phyloP scores from a whole-genome alignment of 371 early-diverging fungal species.

The Apophysomyces variabilis region DNA sequence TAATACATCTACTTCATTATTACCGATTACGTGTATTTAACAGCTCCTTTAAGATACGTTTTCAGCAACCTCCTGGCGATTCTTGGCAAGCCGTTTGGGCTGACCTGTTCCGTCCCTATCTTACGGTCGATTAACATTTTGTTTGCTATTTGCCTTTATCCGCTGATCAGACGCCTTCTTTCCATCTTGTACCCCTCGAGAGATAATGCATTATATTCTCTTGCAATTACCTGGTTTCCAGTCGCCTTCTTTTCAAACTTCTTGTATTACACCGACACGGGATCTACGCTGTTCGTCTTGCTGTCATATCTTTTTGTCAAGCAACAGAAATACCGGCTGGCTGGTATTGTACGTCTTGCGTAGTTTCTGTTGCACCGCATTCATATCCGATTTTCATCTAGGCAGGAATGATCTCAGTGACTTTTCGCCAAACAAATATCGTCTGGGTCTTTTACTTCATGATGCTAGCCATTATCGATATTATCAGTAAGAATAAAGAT shows the following conservation, averaged over 20 bases:
- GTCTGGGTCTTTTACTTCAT: constrained; percentile 78
- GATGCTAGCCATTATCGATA: constrained; percentile 45
- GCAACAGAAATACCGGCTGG: constrained; percentile 43
- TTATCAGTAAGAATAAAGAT: constrained; percentile 18
- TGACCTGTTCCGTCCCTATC: constrained; percentile 6
- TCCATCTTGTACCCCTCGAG: constrained; percentile 36
- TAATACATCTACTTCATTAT: constrained; percentile 39
- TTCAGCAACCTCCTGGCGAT: constrained; percentile 42
- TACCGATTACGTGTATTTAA: neutral
- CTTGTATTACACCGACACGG: constrained; percentile 93
- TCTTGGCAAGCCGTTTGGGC: constrained; percentile 1
- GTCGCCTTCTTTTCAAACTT: constrained; percentile 82
- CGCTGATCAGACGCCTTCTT: constrained; percentile 45
- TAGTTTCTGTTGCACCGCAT: neutral
- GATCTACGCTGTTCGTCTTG: constrained; percentile 82
- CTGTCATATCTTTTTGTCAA: constrained; percentile 65
- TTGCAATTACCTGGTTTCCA: constrained; percentile 77
- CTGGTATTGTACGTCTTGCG: constrained; percentile 58
- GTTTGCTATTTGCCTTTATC: constrained; percentile 56
- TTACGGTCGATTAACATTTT: constrained; percentile 63
- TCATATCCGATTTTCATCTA: constrained; percentile 20
- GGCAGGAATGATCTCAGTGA: constrained; percentile 63
- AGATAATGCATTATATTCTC: constrained; percentile 45
- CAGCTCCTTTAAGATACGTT: constrained; percentile 35
- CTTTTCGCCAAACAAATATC: constrained; percentile 92